Percentiles rank a stretch among this genome's conserved stretches.
Evolutionary conservation across 169 alveolate genomes (phyloP).

Genomic region (Cryptosporidium canis): DNA sequence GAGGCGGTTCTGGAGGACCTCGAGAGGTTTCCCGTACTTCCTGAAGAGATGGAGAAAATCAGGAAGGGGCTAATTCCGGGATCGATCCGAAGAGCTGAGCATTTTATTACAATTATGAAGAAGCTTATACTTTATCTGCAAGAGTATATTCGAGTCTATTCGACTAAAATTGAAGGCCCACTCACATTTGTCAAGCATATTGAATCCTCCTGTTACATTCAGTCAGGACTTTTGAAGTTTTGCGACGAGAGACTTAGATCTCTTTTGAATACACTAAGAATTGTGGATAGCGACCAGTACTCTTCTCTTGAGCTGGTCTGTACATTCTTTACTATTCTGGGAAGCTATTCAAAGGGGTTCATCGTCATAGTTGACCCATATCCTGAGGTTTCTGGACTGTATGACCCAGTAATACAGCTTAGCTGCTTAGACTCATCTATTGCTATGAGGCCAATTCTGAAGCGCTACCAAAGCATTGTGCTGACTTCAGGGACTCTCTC

Average conservation of each 20-base stretch:
- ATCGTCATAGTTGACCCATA: slow-evolving; percentile 95
- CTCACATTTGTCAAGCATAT: slow-evolving; percentile 87
- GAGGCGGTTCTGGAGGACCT: slow-evolving; percentile 76
- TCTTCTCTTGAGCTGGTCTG: slow-evolving; percentile 84
- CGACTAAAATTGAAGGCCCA: slow-evolving; percentile 93
- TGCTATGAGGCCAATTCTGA: slow-evolving; percentile 94
- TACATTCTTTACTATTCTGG: slow-evolving; percentile 93
- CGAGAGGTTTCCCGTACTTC: slow-evolving; percentile 85
- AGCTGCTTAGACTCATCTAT: slow-evolving; percentile 96
- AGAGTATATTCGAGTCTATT: slow-evolving; percentile 85
- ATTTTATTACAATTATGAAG: slow-evolving; percentile 89
- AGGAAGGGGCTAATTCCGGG: slow-evolving; percentile 89
- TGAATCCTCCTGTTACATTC: slow-evolving; percentile 80
- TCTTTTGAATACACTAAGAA: slow-evolving; percentile 79
- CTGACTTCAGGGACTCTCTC: slow-evolving; percentile 97
- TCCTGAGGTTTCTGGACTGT: slow-evolving; percentile 92
- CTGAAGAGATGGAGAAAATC: slow-evolving; percentile 79
- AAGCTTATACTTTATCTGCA: slow-evolving; percentile 89
- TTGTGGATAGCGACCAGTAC: slow-evolving; percentile 79
- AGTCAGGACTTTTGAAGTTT: slow-evolving; percentile 83
- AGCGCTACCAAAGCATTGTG: slow-evolving; percentile 90
- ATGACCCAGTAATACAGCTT: slow-evolving; percentile 93
- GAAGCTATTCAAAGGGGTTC: slow-evolving; percentile 94
- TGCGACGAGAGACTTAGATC: slow-evolving; percentile 82
- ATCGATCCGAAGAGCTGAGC: slow-evolving; percentile 92